These are phyloP conservation scores for Elymus sibiricus DNA, from an alignment of 176 grass and related monocot genomes.

Conservation along the genomic window DNA sequence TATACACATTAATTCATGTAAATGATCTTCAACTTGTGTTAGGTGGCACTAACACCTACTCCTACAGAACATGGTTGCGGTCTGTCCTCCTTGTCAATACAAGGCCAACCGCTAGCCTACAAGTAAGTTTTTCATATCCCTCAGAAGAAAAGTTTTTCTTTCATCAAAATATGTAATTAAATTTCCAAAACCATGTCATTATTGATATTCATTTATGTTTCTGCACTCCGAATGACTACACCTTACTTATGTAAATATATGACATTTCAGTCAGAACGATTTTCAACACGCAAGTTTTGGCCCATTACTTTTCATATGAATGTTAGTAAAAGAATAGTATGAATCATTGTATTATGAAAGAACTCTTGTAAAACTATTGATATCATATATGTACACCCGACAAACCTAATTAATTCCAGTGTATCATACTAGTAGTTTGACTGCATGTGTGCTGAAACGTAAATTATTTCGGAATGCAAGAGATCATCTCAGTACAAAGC, in stretches of 20 bases:
- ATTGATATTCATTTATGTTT: background rate
- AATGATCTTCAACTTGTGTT: background rate
- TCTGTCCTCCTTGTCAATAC: slow-evolving; percentile 59
- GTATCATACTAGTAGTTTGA: background rate
- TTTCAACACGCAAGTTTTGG: background rate
- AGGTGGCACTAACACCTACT: background rate
- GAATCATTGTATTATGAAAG: background rate
- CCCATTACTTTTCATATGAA: background rate
- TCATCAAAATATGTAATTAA: background rate
- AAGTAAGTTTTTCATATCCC: slow-evolving; percentile 25
- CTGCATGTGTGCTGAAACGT: background rate
- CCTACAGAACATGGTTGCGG: slow-evolving; percentile 22
- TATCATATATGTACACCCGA: no score
- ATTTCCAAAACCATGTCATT: background rate
- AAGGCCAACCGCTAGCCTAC: slow-evolving; percentile 39
- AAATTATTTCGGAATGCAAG: background rate
- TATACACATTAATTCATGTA: no score
- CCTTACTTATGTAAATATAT: background rate
- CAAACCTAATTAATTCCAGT: no score
- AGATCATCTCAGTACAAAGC: background rate
- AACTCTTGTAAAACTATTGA: background rate
- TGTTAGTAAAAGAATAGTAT: background rate
- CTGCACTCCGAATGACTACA: background rate
- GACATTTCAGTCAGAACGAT: background rate
- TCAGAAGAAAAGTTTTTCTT: background rate